Base-by-base conservation (phyloP, 1,284 basidiomycete species). In the Trametes hirsuta region DNA sequence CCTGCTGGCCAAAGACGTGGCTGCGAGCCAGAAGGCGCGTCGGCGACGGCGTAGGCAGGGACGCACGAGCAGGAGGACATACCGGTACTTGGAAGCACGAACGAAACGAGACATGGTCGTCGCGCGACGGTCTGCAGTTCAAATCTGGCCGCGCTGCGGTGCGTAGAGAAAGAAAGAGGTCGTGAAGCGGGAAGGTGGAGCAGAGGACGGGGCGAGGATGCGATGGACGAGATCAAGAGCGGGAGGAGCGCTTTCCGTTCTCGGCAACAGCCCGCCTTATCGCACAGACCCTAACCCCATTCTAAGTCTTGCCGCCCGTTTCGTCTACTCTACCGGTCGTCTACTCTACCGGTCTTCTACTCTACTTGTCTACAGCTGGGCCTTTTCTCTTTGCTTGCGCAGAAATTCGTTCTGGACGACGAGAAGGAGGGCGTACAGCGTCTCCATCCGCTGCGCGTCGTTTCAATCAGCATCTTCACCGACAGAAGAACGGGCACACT, bases 1-100 rank as follows among this genome's bases (percentile, higher is more conserved):
- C 84, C 62, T 85, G 76, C 68, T 93, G 89, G 30, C 93, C 95
- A 72, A 91, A 98, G 69, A 97, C 94, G 77, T 98, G 95, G 66
- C 92, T 94, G 70, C 36, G 30, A 22, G 25, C 41, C 46, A 81
- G 82, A n/a, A 25, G 21, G 39, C 36, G 21, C 34, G 25, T 37
- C 40, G 44, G n/a, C 53, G 41, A 21, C 47, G 41, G 41, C 21
- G 24, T 39, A 6, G 37, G 21, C 8, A 47, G 40, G 5, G 18
- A 42, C 46, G 46, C 5, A 30, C 18, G 18, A 44, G 42, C 36
- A 34, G 42, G 4, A 21, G 25, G 15, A 70, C 86, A 74, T 69
- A 87, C 87, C 87, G 83, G 76, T 90, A 90, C 73, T 90, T 90
- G 55, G 88, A 89, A 22, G 87, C 76, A 58, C 87, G 80, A 61